Percentiles rank a stretch among this genome's conserved stretches.
Conservation (phyloP, 139 green algal genomes). For the Chlamydomonas sp. region DNA sequence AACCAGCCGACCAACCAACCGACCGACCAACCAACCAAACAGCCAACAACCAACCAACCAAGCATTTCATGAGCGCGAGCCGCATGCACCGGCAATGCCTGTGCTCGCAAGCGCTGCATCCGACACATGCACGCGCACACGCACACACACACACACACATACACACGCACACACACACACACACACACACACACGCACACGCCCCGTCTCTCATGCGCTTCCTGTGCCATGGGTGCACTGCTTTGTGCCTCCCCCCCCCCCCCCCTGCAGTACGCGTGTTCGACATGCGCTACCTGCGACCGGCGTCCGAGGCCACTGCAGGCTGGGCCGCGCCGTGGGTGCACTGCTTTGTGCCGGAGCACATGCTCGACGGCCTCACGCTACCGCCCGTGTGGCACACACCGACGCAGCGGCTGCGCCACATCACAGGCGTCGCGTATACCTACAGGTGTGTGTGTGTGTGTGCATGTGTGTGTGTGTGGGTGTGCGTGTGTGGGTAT, state of each 20-base stretch:
- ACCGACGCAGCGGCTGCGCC: constrained; percentile 12
- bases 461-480: background rate
- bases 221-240: constrained; percentile 5
- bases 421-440: constrained; percentile 24
- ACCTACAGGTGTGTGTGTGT: constrained; percentile 7
- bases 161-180: too few relatives aligned
- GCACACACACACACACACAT: too few relatives aligned
- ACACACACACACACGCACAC: too few relatives aligned
- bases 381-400: background rate
- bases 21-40: too few relatives aligned
- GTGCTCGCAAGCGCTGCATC: too few relatives aligned
- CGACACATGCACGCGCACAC: too few relatives aligned
- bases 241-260: background rate
- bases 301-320: background rate
- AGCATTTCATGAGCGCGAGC: too few relatives aligned
- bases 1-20: too few relatives aligned
- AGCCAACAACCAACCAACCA: too few relatives aligned
- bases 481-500: background rate
- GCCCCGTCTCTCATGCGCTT: too few relatives aligned
- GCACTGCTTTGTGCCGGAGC: constrained; percentile 15
- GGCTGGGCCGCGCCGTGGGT: constrained; percentile 7
- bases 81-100: too few relatives aligned
- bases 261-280: constrained; percentile 22
- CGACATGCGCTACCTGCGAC: constrained; percentile 27
- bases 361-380: constrained; percentile 6